Percentiles rank a stretch among this genome's conserved stretches.
phyloP scores from a whole-genome alignment of 805 yeast genomes.

The Priceomyces haplophilus region DNA sequence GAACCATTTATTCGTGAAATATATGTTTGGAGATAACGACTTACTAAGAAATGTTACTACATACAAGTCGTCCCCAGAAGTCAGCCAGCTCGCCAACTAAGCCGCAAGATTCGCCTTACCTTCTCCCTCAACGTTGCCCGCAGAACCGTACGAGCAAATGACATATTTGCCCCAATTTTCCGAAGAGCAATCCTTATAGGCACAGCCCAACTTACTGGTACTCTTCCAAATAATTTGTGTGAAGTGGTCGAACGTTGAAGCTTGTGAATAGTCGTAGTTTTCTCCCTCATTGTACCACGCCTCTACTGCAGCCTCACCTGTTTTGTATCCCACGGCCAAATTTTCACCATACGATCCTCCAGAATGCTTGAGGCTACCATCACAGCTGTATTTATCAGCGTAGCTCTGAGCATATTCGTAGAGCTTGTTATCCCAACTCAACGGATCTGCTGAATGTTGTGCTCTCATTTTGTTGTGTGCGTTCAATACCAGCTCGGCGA shows the following conservation, averaged over 20 bases:
- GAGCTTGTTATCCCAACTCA: constrained; percentile 55
- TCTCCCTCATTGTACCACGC: constrained; percentile 43
- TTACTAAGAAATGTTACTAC: too few relatives aligned
- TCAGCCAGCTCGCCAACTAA: too few relatives aligned
- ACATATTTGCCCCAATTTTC: constrained; percentile 52
- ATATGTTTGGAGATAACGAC: too few relatives aligned
- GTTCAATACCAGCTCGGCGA: constrained; percentile 47
- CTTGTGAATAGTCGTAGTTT: constrained; percentile 25
- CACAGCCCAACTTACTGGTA: constrained; percentile 68
- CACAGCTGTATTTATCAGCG: constrained; percentile 48
- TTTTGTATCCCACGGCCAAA: constrained; percentile 34
- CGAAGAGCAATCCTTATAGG: constrained; percentile 55
- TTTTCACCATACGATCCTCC: constrained; percentile 43
- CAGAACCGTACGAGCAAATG: constrained; percentile 70
- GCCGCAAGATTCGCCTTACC: constrained; percentile 15
- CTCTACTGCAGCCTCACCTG: constrained; percentile 28
- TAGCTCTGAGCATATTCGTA: constrained; percentile 51
- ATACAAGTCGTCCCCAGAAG: too few relatives aligned
- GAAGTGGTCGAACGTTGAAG: constrained; percentile 55
- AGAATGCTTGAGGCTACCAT: constrained; percentile 35
- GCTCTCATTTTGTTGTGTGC: constrained; percentile 62
- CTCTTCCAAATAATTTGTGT: constrained; percentile 76
- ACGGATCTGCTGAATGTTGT: constrained; percentile 46
- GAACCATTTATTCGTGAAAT: too few relatives aligned
- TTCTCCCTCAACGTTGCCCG: constrained; percentile 65